Evolutionary conservation across 176 grass and related monocot genomes (phyloP), one percentile per base, ranked within the genome.

Genomic region (Aegilops sharonensis): DNA sequence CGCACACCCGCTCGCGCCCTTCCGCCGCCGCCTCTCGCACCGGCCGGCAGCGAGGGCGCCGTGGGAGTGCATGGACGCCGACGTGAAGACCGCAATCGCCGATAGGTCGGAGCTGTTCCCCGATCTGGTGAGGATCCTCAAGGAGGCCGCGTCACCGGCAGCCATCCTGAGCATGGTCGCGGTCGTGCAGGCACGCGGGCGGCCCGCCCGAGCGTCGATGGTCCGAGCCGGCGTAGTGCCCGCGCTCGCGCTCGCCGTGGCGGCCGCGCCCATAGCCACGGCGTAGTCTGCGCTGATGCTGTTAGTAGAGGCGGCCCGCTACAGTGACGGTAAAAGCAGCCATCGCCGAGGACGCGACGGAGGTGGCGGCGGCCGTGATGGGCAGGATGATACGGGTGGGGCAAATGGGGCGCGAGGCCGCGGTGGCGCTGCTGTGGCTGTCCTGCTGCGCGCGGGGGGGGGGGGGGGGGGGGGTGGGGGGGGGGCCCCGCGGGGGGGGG

Each of bases 341-440:
- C 77, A 93, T 95, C 39, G 84, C 78, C 15, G 35, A 31, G 8
- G 88, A 88, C 63, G 89, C 91, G 25, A 87, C 86, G 8, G 87
- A 76, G 79, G 81, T 95, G 9, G 84, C 88, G 3, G 91, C 84
- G 2, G 93, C 91, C 5, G 80, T 98, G 48, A 93, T 93, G 87
- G 87, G 83, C 23, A 57, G 80, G 79, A 89, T 98, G 88, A 85
- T 91, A 78, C 89, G 89, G 78, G 93, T 98, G 29, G 93, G 91
- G 4, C 81, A 77, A 45, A 81, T 78, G 60, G 91, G 93, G 1
- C 84, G 91, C 42, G 95, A 98, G 68, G 88, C 89, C 18, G 95
- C 95, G 23, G 95, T 98, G 88, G 89, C 88, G 63, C 87, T 84
- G 65, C 91, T 98, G 37, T 98, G 95, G 95, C 77, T 83, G 52